Evolutionary conservation across 805 yeast species (phyloP), one percentile per base, ranked within the genome.

Genomic region (Scheffersomyces amazonensis): DNA sequence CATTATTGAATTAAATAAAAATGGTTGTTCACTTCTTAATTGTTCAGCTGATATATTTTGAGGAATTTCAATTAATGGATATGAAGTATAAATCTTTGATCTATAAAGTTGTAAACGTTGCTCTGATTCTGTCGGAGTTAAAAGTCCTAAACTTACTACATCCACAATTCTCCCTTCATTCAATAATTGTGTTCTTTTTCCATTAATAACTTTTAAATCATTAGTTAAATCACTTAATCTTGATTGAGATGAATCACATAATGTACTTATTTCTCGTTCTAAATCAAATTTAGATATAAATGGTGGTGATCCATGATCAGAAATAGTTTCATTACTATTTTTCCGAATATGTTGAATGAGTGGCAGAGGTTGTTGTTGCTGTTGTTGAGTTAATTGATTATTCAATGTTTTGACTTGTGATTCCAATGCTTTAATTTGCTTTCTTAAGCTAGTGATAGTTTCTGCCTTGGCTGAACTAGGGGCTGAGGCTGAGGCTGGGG

Each of bases 1-100:
- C 73, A 88, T 75, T 12, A 88, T 64, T 0, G 84, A 69, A 27
- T 80, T 72, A 47, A 87, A 78, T 32, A 88, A 56, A 16, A 76
- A 69, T 2, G 95, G 95, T 31, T 71, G 70, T 1, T 70, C 59
- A 11, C 55, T 52, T 33, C 81, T 66, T 36, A 88, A 50, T 12
- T 64, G 65, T 7, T 73, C 78, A 5, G 75, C 68, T 1, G 75
- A 54, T 17, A 67, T 45, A 12, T 65, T 62, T 0, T 55, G 56
- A 0, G 80, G 76, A 2, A 86, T 55, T 23, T 64, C 70, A n/a
- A 87, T 73, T 25, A 81, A 71, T 2, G 90, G 87, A 46, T 72
- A 77, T 5, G 58, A 50, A 0, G 66, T 53, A 48, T 75, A 73
- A 13, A 87, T 56, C 8, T 59, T 54, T 0, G 58, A 54, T 19